phyloP scores from a whole-genome alignment of 2,329 filamentous ascomycete species.

The Pyrenochaeta sp. region DNA sequence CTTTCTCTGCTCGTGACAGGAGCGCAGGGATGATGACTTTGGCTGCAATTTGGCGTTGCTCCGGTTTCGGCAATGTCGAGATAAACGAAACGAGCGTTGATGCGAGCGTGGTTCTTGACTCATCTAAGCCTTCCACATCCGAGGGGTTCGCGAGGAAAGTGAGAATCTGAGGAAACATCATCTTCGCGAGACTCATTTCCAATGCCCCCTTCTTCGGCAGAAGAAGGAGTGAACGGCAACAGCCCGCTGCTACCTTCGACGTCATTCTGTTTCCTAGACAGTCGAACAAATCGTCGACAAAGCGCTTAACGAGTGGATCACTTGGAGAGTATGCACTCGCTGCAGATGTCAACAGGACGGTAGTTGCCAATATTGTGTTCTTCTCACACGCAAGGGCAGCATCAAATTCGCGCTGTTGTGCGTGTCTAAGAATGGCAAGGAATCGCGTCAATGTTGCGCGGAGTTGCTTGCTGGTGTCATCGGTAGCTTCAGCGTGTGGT shows the following conservation, averaged over 20 bases:
- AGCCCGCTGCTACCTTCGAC: slow-evolving; percentile 88
- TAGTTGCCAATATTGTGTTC: slow-evolving; percentile 87
- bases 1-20: slow-evolving; percentile 73
- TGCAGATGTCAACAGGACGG: slow-evolving; percentile 86
- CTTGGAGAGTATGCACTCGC: slow-evolving; percentile 75
- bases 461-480: slow-evolving; percentile 72
- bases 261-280: slow-evolving; percentile 84
- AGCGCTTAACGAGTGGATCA: slow-evolving; percentile 77
- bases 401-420: slow-evolving; percentile 78
- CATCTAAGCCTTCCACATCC: slow-evolving; percentile 80
- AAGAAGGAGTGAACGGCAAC: slow-evolving; percentile 83
- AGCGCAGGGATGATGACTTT: slow-evolving; percentile 80
- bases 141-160: slow-evolving; percentile 72
- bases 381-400: slow-evolving; percentile 88
- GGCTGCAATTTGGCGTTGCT: slow-evolving; percentile 64
- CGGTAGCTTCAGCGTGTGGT: slow-evolving; percentile 49
- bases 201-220: slow-evolving; percentile 59
- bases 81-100: slow-evolving; percentile 81
- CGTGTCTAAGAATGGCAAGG: slow-evolving; percentile 78
- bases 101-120: slow-evolving; percentile 73
- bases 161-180: slow-evolving; percentile 78
- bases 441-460: slow-evolving; percentile 85
- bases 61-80: slow-evolving; percentile 46
- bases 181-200: slow-evolving; percentile 71
- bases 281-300: slow-evolving; percentile 82